A percentile compares a stretch with the other conserved stretches of the same genome.
Evolutionary conservation across 371 early-diverging fungal species (phyloP).

Genomic region (Amoeboaphelidium occidentale): DNA sequence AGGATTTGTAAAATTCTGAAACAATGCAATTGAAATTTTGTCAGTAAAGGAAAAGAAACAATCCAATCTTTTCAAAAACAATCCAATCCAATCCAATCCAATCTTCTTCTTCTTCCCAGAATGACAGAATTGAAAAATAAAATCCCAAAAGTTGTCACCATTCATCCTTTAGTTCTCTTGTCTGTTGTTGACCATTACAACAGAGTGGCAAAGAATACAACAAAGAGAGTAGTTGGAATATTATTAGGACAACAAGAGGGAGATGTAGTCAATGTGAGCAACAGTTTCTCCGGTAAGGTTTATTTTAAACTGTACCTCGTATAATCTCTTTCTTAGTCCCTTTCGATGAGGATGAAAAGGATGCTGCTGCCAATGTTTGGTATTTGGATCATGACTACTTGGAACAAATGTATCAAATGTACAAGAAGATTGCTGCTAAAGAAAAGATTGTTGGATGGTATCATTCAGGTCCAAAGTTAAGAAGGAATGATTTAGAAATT

Average conservation of each 20-base stretch:
- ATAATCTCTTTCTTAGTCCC: conserved; percentile 40
- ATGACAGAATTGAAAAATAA: background rate
- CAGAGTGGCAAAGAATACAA: conserved; percentile 79
- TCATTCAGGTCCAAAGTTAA: conserved; percentile 95
- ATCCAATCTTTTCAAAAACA: too few species aligned
- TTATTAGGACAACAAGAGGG: conserved; percentile 79
- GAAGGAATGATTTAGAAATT: conserved; percentile 92
- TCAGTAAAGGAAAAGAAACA: too few species aligned
- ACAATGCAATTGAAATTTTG: too few species aligned
- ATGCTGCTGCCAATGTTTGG: conserved; percentile 90
- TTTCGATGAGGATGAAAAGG: conserved; percentile 96
- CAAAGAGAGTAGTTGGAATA: conserved; percentile 96
- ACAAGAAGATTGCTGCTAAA: conserved; percentile 96
- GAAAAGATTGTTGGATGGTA: conserved; percentile 99
- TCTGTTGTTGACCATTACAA: conserved; percentile 99
- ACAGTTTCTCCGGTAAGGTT: conserved; percentile 83
- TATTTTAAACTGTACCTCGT: too few species aligned
- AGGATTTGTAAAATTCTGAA: too few species aligned
- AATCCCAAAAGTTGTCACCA: conserved; percentile 29
- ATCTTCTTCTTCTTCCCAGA: too few species aligned
- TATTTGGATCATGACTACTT: conserved; percentile 98
- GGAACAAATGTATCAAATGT: conserved; percentile 97
- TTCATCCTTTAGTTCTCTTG: conserved; percentile 95
- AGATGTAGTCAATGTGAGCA: conserved; percentile 81
- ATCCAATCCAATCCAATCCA: too few species aligned